phyloP scores from a whole-genome alignment of 179 eudicot species.

The Monotropa hypopitys region DNA sequence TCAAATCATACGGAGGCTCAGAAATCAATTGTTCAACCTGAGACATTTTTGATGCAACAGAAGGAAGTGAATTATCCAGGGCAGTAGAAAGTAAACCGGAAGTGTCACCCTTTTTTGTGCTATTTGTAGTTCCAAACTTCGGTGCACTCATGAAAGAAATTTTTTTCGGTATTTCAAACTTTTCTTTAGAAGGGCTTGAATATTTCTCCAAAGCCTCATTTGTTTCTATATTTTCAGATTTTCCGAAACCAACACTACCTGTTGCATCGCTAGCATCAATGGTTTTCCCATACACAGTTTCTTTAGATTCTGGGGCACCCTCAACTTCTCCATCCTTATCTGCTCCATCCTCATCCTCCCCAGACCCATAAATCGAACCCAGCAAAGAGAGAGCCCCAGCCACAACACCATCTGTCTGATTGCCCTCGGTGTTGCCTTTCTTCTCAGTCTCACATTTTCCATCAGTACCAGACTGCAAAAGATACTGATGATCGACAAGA shows the following conservation, averaged over 20 bases:
- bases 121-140: conserved; percentile 31
- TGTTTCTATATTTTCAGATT: conserved; percentile 19
- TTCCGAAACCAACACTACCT: conserved; percentile 17
- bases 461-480: conserved; percentile 43
- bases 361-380: conserved; percentile 79
- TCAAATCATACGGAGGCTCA: conserved; percentile 79
- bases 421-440: conserved; percentile 14
- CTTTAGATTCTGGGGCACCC: conserved; percentile 20
- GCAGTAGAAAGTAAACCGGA: conserved; percentile 19
- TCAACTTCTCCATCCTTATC: conserved; percentile 35
- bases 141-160: conserved; percentile 20
- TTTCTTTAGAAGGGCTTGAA: conserved; percentile 30
- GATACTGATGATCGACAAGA: conserved; percentile 69
- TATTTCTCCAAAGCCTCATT: conserved; percentile 25
- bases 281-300: conserved; percentile 18
- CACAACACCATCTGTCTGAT: conserved; percentile 18
- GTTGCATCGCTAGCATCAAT: conserved; percentile 19
- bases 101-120: conserved; percentile 24
- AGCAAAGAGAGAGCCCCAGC: conserved; percentile 78
- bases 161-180: conserved; percentile 26
- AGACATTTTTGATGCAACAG: conserved; percentile 19
- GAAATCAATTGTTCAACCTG: conserved; percentile 32
- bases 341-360: conserved; percentile 63
- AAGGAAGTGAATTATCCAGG: conserved; percentile 26
- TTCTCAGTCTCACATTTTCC: conserved; percentile 30